phyloP scores from a whole-genome alignment of 768 basidiomycete genomes.

The Hypholoma sublateritium region DNA sequence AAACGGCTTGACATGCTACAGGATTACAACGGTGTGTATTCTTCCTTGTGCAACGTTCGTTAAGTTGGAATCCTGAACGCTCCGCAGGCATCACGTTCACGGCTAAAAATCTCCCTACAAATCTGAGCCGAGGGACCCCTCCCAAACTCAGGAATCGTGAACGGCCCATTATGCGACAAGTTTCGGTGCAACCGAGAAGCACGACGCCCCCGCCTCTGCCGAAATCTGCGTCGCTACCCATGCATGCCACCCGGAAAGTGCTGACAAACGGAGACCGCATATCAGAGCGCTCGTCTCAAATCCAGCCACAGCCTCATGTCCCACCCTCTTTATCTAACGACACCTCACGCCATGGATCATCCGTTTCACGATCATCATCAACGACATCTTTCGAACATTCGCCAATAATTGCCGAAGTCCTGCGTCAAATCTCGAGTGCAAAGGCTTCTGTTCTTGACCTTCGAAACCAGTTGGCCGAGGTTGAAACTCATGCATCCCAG shows the following conservation, averaged over 20 bases:
- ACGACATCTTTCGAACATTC: constrained; percentile 60
- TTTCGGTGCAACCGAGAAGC: constrained; percentile 46
- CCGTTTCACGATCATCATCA: constrained; percentile 34
- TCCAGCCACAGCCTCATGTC: constrained; percentile 26
- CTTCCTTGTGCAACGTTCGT: not conserved
- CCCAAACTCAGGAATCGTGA: constrained; percentile 60
- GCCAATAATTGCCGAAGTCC: constrained; percentile 70
- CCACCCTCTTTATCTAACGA: constrained; percentile 28
- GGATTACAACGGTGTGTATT: constrained; percentile 59
- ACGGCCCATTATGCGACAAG: constrained; percentile 45
- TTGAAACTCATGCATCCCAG: constrained; percentile 52
- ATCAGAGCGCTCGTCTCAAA: constrained; percentile 21
- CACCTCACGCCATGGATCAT: constrained; percentile 27
- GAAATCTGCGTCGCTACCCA: constrained; percentile 75
- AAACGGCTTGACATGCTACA: constrained; percentile 71
- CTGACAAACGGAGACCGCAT: constrained; percentile 29
- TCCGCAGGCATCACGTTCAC: constrained; percentile 50
- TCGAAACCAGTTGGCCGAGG: constrained; percentile 66
- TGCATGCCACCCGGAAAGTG: constrained; percentile 59
- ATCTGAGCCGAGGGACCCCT: constrained; percentile 46
- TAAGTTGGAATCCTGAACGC: constrained; percentile 3
- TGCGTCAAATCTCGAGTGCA: constrained; percentile 67
- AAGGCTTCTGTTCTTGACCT: constrained; percentile 67
- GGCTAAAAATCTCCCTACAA: constrained; percentile 45
- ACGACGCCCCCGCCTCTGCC: constrained; percentile 83